Percentiles rank a stretch among this genome's conserved stretches.
Conservation (phyloP, 1,284 basidiomycete genomes). For the Puccinia triticina region DNA sequence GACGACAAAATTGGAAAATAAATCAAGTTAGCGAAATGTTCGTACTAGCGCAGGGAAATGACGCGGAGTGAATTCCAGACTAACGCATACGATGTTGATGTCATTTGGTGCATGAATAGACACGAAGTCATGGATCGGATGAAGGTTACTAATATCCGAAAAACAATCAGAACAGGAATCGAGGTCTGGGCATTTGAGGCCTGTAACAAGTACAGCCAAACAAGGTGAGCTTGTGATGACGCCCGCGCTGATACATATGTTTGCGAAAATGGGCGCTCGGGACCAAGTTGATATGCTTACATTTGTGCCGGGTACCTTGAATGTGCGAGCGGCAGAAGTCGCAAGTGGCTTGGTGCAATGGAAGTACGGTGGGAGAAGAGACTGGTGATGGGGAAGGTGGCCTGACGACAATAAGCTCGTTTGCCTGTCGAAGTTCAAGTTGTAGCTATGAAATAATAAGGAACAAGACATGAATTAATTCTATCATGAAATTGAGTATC, state of each 20-base stretch:
- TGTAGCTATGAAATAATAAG: slow-evolving; percentile 22
- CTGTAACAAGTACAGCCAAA: neutral
- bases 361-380: slow-evolving; percentile 29
- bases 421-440: slow-evolving; percentile 36
- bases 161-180: slow-evolving; percentile 42
- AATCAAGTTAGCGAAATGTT: neutral
- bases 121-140: slow-evolving; percentile 47
- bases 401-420: slow-evolving; percentile 8
- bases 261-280: too few relatives aligned
- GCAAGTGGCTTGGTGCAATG: slow-evolving; percentile 42
- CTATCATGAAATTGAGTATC: neutral
- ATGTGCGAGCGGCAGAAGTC: slow-evolving; percentile 49
- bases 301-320: slow-evolving; percentile 45
- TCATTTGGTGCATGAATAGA: slow-evolving; percentile 20
- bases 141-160: slow-evolving; percentile 20
- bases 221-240: neutral
- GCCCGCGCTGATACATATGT: neutral
- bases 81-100: slow-evolving; percentile 31
- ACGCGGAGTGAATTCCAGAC: neutral
- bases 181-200: slow-evolving; percentile 47
- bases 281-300: neutral
- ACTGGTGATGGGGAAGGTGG: slow-evolving; percentile 15
- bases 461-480: neutral
- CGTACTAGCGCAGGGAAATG: neutral
- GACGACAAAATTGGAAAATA: neutral